Percentiles rank a stretch among this genome's conserved stretches.
Evolutionary conservation across 768 basidiomycete species (phyloP).

Genomic region (Gloeopeniophorella convolvens): DNA sequence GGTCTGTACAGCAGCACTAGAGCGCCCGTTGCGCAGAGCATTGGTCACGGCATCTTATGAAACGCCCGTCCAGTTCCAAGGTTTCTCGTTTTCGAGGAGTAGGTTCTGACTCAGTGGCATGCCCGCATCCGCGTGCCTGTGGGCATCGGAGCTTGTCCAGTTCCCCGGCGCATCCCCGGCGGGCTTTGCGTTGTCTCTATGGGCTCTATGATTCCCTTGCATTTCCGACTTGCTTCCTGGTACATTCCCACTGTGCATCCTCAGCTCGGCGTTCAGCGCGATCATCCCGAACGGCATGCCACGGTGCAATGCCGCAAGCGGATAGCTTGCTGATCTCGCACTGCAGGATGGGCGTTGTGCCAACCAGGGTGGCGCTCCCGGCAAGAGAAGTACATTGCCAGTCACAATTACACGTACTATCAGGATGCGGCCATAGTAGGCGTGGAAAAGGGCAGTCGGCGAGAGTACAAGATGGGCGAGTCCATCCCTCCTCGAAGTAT

Average conservation of each 20-base stretch:
- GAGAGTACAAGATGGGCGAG: constrained; percentile 11
- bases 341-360: constrained; percentile 4
- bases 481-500: not conserved
- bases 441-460: constrained; percentile 1
- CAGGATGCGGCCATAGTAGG: constrained; percentile 13
- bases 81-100: not conserved
- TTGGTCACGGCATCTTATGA: constrained; percentile 6
- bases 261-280: too few relatives aligned
- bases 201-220: not conserved
- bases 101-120: constrained; percentile 5
- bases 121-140: not conserved
- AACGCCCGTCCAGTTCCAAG: not conserved
- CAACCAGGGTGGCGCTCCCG: constrained; percentile 4
- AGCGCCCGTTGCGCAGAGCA: constrained; percentile 8
- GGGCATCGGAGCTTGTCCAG: constrained; percentile 7
- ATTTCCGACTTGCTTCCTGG: not conserved
- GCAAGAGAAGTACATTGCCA: not conserved
- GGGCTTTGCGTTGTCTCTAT: too few relatives aligned
- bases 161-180: too few relatives aligned
- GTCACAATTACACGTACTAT: constrained; percentile 19
- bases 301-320: constrained; percentile 17
- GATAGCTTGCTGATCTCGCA: constrained; percentile 2
- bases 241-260: not conserved
- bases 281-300: constrained; percentile 6
- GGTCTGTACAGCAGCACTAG: constrained; percentile 14